Evolutionary conservation across 2,329 filamentous ascomycete species (phyloP).

Genomic region (Diaporthe caulivora): DNA sequence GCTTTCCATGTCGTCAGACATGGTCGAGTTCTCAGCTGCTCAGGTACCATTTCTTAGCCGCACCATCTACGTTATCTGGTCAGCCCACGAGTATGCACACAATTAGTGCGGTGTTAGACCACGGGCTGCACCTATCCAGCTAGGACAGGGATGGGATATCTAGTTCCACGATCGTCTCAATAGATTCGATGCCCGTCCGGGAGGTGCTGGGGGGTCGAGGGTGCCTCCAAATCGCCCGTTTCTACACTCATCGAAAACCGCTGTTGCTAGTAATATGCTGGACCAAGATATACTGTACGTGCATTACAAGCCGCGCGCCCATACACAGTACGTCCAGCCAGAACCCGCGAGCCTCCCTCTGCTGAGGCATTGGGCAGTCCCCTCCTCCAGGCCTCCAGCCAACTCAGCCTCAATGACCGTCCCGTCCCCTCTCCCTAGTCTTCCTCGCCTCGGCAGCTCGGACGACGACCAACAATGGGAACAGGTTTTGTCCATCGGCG

Average conservation of each 20-base stretch:
- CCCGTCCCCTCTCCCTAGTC: not conserved
- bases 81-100: slow-evolving; percentile 11
- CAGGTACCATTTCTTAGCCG: not conserved
- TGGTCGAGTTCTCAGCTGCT: not conserved
- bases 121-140: slow-evolving; percentile 14
- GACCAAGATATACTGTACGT: not conserved
- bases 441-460: not conserved
- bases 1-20: not conserved
- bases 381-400: not conserved
- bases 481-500: slow-evolving; percentile 7
- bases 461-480: not conserved
- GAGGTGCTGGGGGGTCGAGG: not conserved
- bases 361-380: not conserved
- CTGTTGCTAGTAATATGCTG: not conserved
- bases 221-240: slow-evolving; percentile 8
- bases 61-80: not conserved
- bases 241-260: slow-evolving; percentile 6
- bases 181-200: slow-evolving; percentile 3
- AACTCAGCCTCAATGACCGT: slow-evolving; percentile 12
- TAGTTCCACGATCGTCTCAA: slow-evolving; percentile 7
- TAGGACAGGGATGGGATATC: slow-evolving; percentile 30
- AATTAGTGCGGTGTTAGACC: not conserved
- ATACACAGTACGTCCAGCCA: not conserved
- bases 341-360: not conserved
- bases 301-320: too few relatives aligned